Conservation (phyloP, 768 basidiomycete species). For the Tylopilus subfusipes region DNA sequence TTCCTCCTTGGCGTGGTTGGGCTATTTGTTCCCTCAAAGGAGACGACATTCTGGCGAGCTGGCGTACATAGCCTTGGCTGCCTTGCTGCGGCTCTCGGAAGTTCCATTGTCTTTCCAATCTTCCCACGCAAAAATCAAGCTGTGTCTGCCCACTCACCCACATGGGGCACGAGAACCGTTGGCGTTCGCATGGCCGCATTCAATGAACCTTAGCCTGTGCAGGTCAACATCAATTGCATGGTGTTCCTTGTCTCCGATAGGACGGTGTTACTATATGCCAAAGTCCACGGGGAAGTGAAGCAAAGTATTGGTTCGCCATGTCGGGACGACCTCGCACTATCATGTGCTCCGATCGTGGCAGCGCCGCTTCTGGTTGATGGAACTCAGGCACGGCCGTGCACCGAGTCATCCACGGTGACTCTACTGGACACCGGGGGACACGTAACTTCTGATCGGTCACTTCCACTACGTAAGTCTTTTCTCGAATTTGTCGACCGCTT, state of each 20-base stretch:
- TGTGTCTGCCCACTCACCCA: neutral
- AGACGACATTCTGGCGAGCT: neutral
- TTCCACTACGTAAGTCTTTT: neutral
- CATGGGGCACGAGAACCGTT: neutral
- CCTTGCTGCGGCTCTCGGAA: slow-evolving; percentile 6
- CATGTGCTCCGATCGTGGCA: neutral
- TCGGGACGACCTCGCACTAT: neutral
- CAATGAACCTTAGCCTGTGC: neutral
- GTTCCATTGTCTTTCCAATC: neutral
- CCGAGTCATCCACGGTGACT: slow-evolving; percentile 21
- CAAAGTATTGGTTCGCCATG: too few relatives aligned
- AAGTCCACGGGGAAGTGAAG: too few relatives aligned
- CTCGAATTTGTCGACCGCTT: neutral
- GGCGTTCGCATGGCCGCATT: neutral
- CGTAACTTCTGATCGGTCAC: neutral
- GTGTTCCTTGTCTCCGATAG: neutral
- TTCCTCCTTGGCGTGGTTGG: neutral
- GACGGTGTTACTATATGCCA: too few relatives aligned
- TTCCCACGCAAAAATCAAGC: slow-evolving; percentile 2
- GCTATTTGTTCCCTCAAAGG: neutral
- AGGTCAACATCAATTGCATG: neutral
- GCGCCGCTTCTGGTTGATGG: slow-evolving; percentile 10
- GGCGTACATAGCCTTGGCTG: slow-evolving; percentile 12
- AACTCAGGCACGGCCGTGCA: slow-evolving; percentile 3
- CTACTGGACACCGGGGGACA: slow-evolving; percentile 11